phyloP scores from a whole-genome alignment of 2,329 filamentous ascomycete genomes.

The Hymenoscyphus fructigenus region DNA sequence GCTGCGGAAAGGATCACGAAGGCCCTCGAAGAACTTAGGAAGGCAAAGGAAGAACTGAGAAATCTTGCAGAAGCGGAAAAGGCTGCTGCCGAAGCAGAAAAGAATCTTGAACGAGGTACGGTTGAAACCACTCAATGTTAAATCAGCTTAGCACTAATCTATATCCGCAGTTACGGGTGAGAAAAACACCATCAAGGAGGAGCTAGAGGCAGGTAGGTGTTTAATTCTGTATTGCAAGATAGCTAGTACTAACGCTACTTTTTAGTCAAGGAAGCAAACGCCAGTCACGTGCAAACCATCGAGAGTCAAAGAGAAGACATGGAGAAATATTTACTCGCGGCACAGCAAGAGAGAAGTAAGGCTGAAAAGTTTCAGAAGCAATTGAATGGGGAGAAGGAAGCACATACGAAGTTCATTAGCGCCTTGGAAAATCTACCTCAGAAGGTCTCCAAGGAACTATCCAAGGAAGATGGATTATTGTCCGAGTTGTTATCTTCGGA shows the following conservation, averaged over 20 bases:
- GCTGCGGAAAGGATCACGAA: not conserved
- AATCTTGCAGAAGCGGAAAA: not conserved
- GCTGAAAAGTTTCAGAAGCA: conserved; percentile 24
- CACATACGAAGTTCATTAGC: conserved; percentile 25
- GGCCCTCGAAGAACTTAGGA: conserved; percentile 8
- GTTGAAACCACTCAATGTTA: not conserved
- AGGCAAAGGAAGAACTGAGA: conserved; percentile 1
- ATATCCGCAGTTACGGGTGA: no score
- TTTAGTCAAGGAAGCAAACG: not conserved
- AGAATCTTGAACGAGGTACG: not conserved
- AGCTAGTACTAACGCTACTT: not conserved
- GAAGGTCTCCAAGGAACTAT: conserved; percentile 21
- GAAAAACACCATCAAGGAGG: not conserved
- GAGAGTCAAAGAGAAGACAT: conserved; percentile 11
- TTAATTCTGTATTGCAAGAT: no score
- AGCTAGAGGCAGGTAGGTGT: not conserved
- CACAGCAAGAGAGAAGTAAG: conserved; percentile 19
- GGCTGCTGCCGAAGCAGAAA: not conserved
- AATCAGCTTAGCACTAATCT: not conserved
- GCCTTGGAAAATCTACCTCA: conserved; percentile 24
- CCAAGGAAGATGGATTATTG: conserved; percentile 25
- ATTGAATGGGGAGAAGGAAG: conserved; percentile 18
- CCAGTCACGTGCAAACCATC: not conserved
- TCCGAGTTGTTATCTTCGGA: conserved; percentile 21
- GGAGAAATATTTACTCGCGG: conserved; percentile 17